These are phyloP conservation scores for Phytopythium boreale DNA, from an alignment of 352 stramenopile species.

Conservation along the genomic window DNA sequence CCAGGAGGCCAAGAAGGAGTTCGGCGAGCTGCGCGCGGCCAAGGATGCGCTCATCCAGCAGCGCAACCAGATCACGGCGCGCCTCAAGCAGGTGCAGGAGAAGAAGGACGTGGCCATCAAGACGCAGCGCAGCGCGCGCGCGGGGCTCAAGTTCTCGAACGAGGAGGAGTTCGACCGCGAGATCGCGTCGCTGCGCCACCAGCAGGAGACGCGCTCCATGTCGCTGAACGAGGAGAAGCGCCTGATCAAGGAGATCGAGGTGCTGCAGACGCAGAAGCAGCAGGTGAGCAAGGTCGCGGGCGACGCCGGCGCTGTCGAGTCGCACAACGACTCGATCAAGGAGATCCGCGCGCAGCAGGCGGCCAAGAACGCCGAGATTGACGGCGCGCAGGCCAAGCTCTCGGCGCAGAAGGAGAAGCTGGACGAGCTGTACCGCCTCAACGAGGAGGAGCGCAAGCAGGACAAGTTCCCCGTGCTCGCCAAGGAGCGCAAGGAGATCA, in stretches of 20 bases:
- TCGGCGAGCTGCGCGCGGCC: slow-evolving; percentile 74
- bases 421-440: slow-evolving; percentile 88
- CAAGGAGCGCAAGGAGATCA: slow-evolving; percentile 88
- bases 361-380: slow-evolving; percentile 95
- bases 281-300: slow-evolving; percentile 78
- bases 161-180: slow-evolving; percentile 91
- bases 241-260: slow-evolving; percentile 96
- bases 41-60: slow-evolving; percentile 88
- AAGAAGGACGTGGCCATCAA: slow-evolving; percentile 77
- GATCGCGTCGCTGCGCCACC: slow-evolving; percentile 85
- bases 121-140: slow-evolving; percentile 53
- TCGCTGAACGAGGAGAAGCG: slow-evolving; percentile 95
- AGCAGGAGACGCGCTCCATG: slow-evolving; percentile 96
- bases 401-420: slow-evolving; percentile 85
- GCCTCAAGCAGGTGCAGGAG: slow-evolving; percentile 81
- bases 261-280: slow-evolving; percentile 87
- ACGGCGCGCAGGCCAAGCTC: slow-evolving; percentile 91
- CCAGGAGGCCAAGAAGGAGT: slow-evolving; percentile 85
- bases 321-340: slow-evolving; percentile 79
- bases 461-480: slow-evolving; percentile 79
- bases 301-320: slow-evolving; percentile 84
- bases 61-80: slow-evolving; percentile 76
- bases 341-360: slow-evolving; percentile 63
- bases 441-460: slow-evolving; percentile 87
- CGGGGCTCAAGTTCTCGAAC: slow-evolving; percentile 84